Conservation (phyloP, 257 asterid genomes). For the Parsonsia alboflavescens region DNA sequence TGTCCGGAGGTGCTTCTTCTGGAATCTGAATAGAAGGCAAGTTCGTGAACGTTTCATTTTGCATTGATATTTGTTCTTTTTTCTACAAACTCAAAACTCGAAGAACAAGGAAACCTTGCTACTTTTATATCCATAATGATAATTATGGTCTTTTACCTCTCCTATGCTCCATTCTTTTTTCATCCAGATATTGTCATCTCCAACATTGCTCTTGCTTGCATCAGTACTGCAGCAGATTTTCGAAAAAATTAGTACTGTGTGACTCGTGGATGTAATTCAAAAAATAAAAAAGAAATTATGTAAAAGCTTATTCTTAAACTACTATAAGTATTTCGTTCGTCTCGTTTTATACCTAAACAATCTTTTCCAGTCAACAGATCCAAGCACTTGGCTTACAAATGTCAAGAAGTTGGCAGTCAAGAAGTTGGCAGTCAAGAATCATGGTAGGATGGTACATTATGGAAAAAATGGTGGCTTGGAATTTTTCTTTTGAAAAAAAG, state of each 20-base stretch:
- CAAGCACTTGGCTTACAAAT: no score
- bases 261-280: not conserved
- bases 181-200: conserved; percentile 58
- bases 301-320: not conserved
- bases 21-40: conserved; percentile 18
- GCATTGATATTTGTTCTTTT: not conserved
- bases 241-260: not conserved
- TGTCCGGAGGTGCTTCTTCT: conserved; percentile 22
- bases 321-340: no score
- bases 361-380: no score
- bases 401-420: no score
- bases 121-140: not conserved
- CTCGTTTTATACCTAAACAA: no score
- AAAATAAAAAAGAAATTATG: not conserved
- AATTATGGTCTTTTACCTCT: conserved; percentile 43
- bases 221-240: conserved; percentile 32
- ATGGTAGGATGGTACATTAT: no score
- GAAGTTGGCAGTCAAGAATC: no score
- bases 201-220: conserved; percentile 23
- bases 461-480: not conserved
- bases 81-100: not conserved
- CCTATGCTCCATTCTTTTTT: conserved; percentile 57
- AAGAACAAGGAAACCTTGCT: not conserved
- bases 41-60: not conserved
- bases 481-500: not conserved